Base-by-base conservation (phyloP, 257 asterid species). In the Echium plantagineum region DNA sequence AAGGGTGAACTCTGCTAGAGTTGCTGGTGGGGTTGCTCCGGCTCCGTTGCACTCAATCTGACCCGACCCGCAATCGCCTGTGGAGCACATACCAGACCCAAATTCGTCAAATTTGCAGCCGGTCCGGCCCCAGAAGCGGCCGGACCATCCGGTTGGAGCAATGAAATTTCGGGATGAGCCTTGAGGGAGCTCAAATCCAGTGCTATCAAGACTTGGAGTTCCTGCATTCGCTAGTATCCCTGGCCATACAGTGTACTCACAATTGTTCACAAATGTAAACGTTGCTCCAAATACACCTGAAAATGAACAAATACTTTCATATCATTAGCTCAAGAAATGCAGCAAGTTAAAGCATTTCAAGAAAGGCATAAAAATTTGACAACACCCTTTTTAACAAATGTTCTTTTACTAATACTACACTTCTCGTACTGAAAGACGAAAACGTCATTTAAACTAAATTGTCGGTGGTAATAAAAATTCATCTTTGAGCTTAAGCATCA, bases 131-230 rank as follows among this genome's bases (percentile, higher is more conserved):
- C 97, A 90, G 71, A 90, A 87, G 9, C 97, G 83, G 52, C 97
- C 97, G 57, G 96, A 87, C 97, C 97, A 90, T 31, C 94, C 97
- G 46, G 94, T 71, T 4, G 98, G 96, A 22, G 95, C 94, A 5
- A 60, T 21, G 81, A 90, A 77, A 17, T 82, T 22, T 9, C 91
- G 89, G 59, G 95, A 64, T 47, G 88, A 69, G 53, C 66, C 94
- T 17, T 67, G 72, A 0, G 86, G 81, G 61, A 90, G 97, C 81
- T 90, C 86, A 67, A 90, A 90, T 48, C 97, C 97, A 54, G 97
- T 85, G 82, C 69, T 76, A 56, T 74, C 94, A 53, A 90, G 87
- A 54, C 61, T 58, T 16, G 96, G 96, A 67, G 85, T 81, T 15
- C 94, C 96, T 26, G 95, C 85, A 64, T 90, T 90, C 8, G 96